These are phyloP conservation scores for Byssochlamys sp. DNA, from an alignment of 2,329 filamentous ascomycete genomes.

Conservation along the genomic window DNA sequence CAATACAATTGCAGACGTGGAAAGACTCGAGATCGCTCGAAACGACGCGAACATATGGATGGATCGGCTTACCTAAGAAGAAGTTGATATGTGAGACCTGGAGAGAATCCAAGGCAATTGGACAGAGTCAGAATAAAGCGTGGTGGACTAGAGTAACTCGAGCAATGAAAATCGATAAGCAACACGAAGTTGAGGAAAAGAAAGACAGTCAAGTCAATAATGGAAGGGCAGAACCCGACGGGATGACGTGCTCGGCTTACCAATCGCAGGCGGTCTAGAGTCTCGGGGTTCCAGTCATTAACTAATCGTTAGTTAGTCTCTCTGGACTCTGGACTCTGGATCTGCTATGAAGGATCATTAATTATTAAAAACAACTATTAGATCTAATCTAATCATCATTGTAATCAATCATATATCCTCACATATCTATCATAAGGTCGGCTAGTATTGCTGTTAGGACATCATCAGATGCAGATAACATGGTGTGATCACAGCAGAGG, in stretches of 20 bases:
- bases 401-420: no score
- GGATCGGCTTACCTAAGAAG: background rate
- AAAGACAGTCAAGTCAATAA: background rate
- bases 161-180: no score
- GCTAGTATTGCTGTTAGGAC: no score
- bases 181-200: background rate
- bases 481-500: no score
- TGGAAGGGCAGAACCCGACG: slow-evolving; percentile 7
- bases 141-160: background rate
- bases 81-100: background rate
- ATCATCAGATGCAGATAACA: no score
- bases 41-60: background rate
- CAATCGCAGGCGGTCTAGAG: slow-evolving; percentile 21
- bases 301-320: no score
- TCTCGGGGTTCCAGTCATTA: background rate
- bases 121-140: background rate
- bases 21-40: background rate
- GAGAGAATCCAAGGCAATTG: background rate
- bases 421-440: no score
- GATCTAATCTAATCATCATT: no score
- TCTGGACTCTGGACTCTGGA: no score
- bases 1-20: background rate
- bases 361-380: no score
- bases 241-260: slow-evolving; percentile 29
- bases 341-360: no score